phyloP scores from a whole-genome alignment of 1,284 basidiomycete genomes.

The Cryptococcus sp. region DNA sequence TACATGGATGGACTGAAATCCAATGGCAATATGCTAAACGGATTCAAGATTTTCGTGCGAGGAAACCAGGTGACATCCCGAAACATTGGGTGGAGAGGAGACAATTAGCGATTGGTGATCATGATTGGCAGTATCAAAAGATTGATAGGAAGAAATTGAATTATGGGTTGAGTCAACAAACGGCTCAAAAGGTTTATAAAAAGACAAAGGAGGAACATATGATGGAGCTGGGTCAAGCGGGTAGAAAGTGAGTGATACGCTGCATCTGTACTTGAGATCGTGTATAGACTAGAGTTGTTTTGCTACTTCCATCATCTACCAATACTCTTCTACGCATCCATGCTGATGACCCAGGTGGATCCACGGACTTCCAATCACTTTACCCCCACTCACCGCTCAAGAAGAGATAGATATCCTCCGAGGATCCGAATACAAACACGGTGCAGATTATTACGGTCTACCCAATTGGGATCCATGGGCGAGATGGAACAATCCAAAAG shows the following conservation, averaged over 20 bases:
- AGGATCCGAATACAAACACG: background rate
- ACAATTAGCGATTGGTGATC: conserved; percentile 19
- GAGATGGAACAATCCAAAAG: background rate
- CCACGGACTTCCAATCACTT: background rate
- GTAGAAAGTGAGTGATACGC: conserved; percentile 1
- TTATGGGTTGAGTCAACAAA: background rate
- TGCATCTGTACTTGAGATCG: background rate
- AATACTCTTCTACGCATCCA: too few relatives aligned
- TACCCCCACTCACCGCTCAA: background rate
- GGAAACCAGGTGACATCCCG: background rate
- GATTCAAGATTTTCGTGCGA: background rate
- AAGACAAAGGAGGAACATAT: conserved; percentile 1
- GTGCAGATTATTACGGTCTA: background rate
- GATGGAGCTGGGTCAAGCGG: background rate
- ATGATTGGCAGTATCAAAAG: conserved; percentile 13
- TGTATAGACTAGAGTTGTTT: too few relatives aligned
- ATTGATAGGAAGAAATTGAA: conserved; percentile 7
- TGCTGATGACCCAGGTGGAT: background rate
- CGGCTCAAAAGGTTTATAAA: background rate
- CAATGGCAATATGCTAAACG: background rate
- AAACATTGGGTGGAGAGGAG: conserved; percentile 11
- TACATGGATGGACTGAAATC: conserved; percentile 12
- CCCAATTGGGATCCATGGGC: conserved; percentile 4
- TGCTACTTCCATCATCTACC: too few relatives aligned
- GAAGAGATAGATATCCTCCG: background rate